Evolutionary conservation across 805 yeast genomes (phyloP).

Genomic region (Groenewaldozyma tartarivorans): DNA sequence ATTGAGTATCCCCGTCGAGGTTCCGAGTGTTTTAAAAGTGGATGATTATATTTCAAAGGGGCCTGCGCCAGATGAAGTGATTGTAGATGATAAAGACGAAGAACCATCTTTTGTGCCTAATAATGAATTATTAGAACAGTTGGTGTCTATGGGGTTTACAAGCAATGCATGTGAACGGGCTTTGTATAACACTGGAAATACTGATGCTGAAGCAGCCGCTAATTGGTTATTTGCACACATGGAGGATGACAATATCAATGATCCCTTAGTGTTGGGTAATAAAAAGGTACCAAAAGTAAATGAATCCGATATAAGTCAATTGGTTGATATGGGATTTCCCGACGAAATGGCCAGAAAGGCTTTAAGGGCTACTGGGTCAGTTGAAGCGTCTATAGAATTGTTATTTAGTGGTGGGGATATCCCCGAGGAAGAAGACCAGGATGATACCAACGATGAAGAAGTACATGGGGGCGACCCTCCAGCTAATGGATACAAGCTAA

Average conservation of each 20-base stretch:
- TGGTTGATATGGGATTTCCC: slow-evolving; percentile 73
- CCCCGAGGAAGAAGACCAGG: slow-evolving; percentile 36
- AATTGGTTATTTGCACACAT: slow-evolving; percentile 84
- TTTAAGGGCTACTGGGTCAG: slow-evolving; percentile 45
- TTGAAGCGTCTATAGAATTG: slow-evolving; percentile 86
- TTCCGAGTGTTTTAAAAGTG: slow-evolving; percentile 40
- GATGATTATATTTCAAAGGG: slow-evolving; percentile 34
- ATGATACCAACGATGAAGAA: slow-evolving; percentile 9
- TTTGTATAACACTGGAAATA: slow-evolving; percentile 62
- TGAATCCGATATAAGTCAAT: slow-evolving; percentile 30
- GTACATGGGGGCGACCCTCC: slow-evolving; percentile 13
- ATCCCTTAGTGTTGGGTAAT: slow-evolving; percentile 35
- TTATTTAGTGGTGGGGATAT: slow-evolving; percentile 56
- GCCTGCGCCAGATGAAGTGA: slow-evolving; percentile 31
- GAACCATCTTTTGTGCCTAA: slow-evolving; percentile 44
- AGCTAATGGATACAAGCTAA: slow-evolving; percentile 39
- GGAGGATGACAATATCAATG: slow-evolving; percentile 76
- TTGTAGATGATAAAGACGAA: slow-evolving; percentile 27
- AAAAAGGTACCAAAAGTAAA: slow-evolving; percentile 14
- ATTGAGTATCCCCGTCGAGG: slow-evolving; percentile 57
- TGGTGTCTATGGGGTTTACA: slow-evolving; percentile 84
- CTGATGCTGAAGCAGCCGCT: slow-evolving; percentile 61
- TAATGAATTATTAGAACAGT: slow-evolving; percentile 38
- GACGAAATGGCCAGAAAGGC: slow-evolving; percentile 63
- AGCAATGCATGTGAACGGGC: slow-evolving; percentile 57